These are phyloP conservation scores for Poa annua DNA, from an alignment of 176 grass and related monocot species.

Conservation along the genomic window DNA sequence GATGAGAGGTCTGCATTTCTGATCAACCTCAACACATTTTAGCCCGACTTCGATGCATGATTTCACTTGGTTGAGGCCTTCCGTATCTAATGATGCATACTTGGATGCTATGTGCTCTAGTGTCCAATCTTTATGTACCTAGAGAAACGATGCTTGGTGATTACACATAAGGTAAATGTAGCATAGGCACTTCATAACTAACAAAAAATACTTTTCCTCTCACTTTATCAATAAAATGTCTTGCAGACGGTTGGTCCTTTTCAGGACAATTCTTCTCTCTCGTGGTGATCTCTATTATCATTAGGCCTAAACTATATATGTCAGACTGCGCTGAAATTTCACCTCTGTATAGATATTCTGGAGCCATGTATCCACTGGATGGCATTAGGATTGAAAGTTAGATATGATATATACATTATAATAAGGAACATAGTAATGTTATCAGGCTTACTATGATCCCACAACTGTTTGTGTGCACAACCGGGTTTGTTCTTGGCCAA, in stretches of 20 bases:
- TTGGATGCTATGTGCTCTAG: conserved; percentile 25
- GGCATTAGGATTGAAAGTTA: background rate
- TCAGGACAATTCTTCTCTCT: background rate
- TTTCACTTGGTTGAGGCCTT: background rate
- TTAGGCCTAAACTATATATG: conserved; percentile 24
- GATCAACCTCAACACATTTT: conserved; percentile 3
- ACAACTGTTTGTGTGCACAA: conserved; percentile 35
- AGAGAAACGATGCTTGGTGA: background rate
- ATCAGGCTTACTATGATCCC: conserved; percentile 35
- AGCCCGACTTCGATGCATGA: background rate
- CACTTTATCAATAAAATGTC: conserved; percentile 13
- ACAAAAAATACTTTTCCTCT: background rate
- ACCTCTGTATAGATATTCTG: conserved; percentile 22
- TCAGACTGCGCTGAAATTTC: conserved; percentile 12
- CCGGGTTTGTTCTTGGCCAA: conserved; percentile 38
- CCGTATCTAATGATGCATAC: conserved; percentile 30
- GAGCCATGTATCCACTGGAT: conserved; percentile 13
- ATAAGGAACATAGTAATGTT: background rate
- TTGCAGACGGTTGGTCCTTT: background rate
- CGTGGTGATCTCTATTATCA: background rate
- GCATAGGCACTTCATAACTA: background rate
- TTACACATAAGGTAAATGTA: background rate
- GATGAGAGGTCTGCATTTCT: background rate
- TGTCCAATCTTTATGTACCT: conserved; percentile 34
- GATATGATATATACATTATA: background rate